These are phyloP conservation scores for Rhizomucor pusillus DNA, from an alignment of 371 early-diverging fungal genomes.

Conservation along the genomic window DNA sequence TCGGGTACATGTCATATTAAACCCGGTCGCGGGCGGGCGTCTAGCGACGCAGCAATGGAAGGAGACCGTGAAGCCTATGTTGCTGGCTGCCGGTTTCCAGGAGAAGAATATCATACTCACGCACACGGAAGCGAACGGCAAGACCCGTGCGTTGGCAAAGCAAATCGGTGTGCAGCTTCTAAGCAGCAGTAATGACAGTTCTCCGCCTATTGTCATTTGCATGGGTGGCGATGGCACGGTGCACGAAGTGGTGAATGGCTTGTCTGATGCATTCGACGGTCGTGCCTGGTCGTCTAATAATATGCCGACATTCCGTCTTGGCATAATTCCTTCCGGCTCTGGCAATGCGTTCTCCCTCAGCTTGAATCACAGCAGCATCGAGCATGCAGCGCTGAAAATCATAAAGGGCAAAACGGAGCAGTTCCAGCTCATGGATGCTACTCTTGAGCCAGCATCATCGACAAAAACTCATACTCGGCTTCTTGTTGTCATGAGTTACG, in stretches of 20 bases:
- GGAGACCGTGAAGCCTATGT: constrained; percentile 21
- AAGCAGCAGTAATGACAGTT: background rate
- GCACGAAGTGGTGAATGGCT: constrained; percentile 46
- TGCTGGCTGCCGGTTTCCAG: constrained; percentile 11
- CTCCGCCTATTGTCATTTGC: constrained; percentile 20
- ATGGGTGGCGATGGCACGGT: constrained; percentile 51
- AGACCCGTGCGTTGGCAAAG: constrained; percentile 10
- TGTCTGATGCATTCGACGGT: constrained; percentile 24
- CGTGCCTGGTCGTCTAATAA: background rate
- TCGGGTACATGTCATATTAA: constrained; percentile 16
- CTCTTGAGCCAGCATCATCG: constrained; percentile 14
- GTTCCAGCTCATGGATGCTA: constrained; percentile 30
- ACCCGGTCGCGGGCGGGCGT: constrained; percentile 24
- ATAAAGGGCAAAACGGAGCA: constrained; percentile 31
- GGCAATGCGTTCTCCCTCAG: constrained; percentile 47
- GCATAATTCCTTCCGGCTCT: constrained; percentile 41
- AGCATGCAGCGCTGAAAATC: constrained; percentile 31
- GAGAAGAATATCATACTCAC: constrained; percentile 7
- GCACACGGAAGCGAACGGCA: constrained; percentile 6
- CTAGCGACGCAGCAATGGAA: constrained; percentile 14
- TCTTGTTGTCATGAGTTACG: constrained; percentile 49
- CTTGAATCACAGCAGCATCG: constrained; percentile 23
- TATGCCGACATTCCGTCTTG: constrained; percentile 20
- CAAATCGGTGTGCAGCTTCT: constrained; percentile 5
- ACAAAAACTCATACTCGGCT: constrained; percentile 10